A percentile compares a stretch with the other conserved stretches of the same genome.
Conservation (phyloP, 495 filamentous ascomycete species). For the Wilcoxina mikolae region DNA sequence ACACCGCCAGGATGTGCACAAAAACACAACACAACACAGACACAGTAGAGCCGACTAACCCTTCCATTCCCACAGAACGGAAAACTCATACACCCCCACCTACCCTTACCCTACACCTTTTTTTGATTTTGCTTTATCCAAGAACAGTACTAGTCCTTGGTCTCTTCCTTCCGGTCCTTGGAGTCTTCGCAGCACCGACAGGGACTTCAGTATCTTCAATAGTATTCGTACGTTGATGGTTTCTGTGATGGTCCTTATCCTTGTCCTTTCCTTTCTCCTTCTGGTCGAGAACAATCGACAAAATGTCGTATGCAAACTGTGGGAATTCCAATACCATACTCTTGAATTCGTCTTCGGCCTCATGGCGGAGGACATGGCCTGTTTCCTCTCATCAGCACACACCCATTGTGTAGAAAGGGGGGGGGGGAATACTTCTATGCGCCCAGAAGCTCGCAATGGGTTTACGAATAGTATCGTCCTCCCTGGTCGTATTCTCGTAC, state of each 20-base stretch:
- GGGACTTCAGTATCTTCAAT: not conserved
- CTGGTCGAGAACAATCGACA: slow-evolving; percentile 50
- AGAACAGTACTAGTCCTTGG: too few species aligned
- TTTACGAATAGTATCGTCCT: slow-evolving; percentile 59
- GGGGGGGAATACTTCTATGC: slow-evolving; percentile 36
- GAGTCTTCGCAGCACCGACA: not conserved
- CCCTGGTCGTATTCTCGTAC: slow-evolving; percentile 55
- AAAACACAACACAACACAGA: too few species aligned
- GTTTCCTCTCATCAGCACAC: slow-evolving; percentile 4
- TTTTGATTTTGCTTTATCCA: too few species aligned
- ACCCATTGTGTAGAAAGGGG: not conserved
- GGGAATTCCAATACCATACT: slow-evolving; percentile 75
- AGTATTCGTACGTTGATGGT: not conserved
- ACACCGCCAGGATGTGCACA: too few species aligned
- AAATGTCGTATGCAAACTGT: slow-evolving; percentile 82
- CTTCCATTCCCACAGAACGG: too few species aligned
- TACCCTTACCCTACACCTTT: too few species aligned
- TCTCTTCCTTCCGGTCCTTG: not conserved
- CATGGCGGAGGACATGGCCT: slow-evolving; percentile 58
- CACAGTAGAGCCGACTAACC: too few species aligned
- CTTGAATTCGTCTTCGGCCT: slow-evolving; percentile 69
- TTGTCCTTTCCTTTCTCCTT: slow-evolving; percentile 42
- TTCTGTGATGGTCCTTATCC: not conserved
- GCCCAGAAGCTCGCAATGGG: slow-evolving; percentile 91
- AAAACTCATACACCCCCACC: too few species aligned